A percentile compares a stretch with the other conserved stretches of the same genome.
phyloP scores from a whole-genome alignment of 2,329 filamentous ascomycete species.

The Diaporthe sp. region DNA sequence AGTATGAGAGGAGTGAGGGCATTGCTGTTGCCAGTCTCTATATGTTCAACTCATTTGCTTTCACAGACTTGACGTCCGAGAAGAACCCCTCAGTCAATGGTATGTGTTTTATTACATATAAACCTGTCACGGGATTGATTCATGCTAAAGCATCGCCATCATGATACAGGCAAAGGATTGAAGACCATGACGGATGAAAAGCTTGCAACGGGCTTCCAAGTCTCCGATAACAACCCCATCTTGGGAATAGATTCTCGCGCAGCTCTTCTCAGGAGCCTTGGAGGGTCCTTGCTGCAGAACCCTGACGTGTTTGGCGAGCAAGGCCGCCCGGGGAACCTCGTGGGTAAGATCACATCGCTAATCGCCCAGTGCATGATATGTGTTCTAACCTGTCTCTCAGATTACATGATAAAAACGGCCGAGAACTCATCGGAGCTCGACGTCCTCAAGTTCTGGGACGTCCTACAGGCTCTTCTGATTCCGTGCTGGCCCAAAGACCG shows the following conservation, averaged over 20 bases:
- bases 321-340: slow-evolving; percentile 58
- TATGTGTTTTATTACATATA: slow-evolving; percentile 35
- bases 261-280: slow-evolving; percentile 52
- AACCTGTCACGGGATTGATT: not conserved
- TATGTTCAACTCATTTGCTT: slow-evolving; percentile 58
- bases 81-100: slow-evolving; percentile 47
- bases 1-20: slow-evolving; percentile 58
- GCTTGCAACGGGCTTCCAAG: slow-evolving; percentile 55
- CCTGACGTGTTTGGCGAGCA: slow-evolving; percentile 52
- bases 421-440: slow-evolving; percentile 46
- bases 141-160: not conserved
- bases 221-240: slow-evolving; percentile 55
- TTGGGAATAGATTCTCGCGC: slow-evolving; percentile 56
- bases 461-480: slow-evolving; percentile 56
- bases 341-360: slow-evolving; percentile 48
- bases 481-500: slow-evolving; percentile 61
- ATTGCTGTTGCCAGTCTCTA: slow-evolving; percentile 61
- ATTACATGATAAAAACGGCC: slow-evolving; percentile 49
- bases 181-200: slow-evolving; percentile 44
- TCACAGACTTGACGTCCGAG: slow-evolving; percentile 38
- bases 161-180: slow-evolving; percentile 46
- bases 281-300: slow-evolving; percentile 50
- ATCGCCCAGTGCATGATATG: not conserved
- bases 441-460: slow-evolving; percentile 52
- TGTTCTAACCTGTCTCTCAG: slow-evolving; percentile 41